Evolutionary conservation across 331 rosid species (phyloP).

Genomic region (Saraca asoca): DNA sequence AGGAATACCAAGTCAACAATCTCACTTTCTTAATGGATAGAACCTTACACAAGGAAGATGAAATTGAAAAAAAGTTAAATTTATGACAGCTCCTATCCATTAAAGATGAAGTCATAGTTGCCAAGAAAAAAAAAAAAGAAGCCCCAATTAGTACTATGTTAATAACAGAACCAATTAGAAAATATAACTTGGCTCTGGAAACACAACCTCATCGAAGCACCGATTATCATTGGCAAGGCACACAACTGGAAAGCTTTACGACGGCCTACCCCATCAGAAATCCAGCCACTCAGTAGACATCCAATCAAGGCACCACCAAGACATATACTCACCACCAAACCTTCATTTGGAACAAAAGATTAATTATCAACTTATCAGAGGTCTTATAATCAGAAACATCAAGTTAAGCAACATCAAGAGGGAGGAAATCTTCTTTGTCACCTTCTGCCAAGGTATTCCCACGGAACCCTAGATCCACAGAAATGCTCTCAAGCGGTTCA

Average conservation of each 20-base stretch:
- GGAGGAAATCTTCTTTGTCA: constrained; percentile 31
- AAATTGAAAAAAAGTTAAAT: too few relatives aligned
- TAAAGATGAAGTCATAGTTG: too few relatives aligned
- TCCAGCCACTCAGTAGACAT: constrained; percentile 82
- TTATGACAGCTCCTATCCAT: too few relatives aligned
- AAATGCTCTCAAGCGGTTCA: constrained; percentile 95
- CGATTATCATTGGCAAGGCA: constrained; percentile 89
- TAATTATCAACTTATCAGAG: constrained; percentile 24
- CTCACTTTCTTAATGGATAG: too few relatives aligned
- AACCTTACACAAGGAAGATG: too few relatives aligned
- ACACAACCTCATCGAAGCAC: constrained; percentile 83
- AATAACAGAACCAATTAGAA: too few relatives aligned
- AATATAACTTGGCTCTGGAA: not conserved
- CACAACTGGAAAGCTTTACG: constrained; percentile 88
- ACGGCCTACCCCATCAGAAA: constrained; percentile 93
- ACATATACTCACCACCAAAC: constrained; percentile 95
- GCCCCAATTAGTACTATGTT: too few relatives aligned
- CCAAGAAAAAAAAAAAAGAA: too few relatives aligned
- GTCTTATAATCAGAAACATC: constrained; percentile 28
- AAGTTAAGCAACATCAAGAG: constrained; percentile 21
- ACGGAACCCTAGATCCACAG: constrained; percentile 84
- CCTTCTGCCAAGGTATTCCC: constrained; percentile 98
- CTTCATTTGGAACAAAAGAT: constrained; percentile 43
- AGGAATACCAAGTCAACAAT: too few relatives aligned
- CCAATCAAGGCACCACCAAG: constrained; percentile 93